These are phyloP conservation scores for Spinellus fusiger DNA, from an alignment of 192 early-diverging fungal species.

Conservation along the genomic window DNA sequence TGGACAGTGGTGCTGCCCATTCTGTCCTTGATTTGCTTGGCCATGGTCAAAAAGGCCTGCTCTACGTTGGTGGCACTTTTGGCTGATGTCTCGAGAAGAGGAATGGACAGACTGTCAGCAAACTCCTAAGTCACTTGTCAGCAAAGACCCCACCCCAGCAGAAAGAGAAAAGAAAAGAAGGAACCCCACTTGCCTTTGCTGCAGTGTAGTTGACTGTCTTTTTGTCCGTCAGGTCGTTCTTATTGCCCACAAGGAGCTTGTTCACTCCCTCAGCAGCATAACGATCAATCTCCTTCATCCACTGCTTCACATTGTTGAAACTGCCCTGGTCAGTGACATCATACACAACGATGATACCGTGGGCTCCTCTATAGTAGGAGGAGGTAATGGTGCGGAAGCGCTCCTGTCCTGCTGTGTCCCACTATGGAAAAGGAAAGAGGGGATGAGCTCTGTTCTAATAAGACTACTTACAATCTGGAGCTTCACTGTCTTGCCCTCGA, in stretches of 20 bases:
- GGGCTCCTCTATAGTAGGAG: constrained; percentile 94
- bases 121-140: constrained; percentile 64
- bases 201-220: constrained; percentile 59
- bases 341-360: constrained; percentile 98
- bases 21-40: constrained; percentile 97
- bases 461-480: constrained; percentile 77
- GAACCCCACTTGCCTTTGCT: constrained; percentile 11
- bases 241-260: constrained; percentile 96
- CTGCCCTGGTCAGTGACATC: constrained; percentile 94
- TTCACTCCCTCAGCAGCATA: constrained; percentile 95
- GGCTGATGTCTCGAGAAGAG: constrained; percentile 94
- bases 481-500: constrained; percentile 97
- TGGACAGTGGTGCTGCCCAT: constrained; percentile 12
- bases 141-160: background rate
- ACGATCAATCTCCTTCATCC: constrained; percentile 96
- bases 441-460: background rate
- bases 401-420: constrained; percentile 98
- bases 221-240: constrained; percentile 89
- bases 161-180: no score
- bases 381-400: constrained; percentile 98
- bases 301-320: constrained; percentile 92
- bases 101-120: constrained; percentile 78
- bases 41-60: constrained; percentile 98
- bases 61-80: constrained; percentile 97
- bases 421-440: constrained; percentile 34